Evolutionary conservation across 148 eudicot species (phyloP).

Genomic region (Nepenthes gracilis): DNA sequence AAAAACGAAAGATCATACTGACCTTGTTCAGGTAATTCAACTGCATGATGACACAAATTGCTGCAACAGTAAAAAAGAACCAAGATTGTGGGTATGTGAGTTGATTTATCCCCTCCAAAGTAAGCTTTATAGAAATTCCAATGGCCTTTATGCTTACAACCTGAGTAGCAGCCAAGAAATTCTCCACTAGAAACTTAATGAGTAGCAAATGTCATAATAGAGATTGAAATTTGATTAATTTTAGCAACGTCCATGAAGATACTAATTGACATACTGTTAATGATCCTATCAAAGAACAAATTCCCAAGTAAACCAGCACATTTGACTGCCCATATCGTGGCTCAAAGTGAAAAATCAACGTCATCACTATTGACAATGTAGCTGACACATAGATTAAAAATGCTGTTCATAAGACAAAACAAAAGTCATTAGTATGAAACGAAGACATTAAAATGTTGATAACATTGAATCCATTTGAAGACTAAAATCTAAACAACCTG

Average conservation of each 20-base stretch:
- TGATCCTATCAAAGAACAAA: conserved; percentile 89
- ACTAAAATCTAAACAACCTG: conserved; percentile 35
- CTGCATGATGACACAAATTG: conserved; percentile 59
- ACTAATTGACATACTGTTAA: conserved; percentile 40
- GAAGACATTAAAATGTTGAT: neutral
- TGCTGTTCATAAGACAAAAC: conserved; percentile 35
- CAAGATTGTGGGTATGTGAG: conserved; percentile 67
- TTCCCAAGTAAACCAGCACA: conserved; percentile 72
- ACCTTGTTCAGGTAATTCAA: conserved; percentile 94
- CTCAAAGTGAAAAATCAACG: conserved; percentile 59
- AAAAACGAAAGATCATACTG: neutral
- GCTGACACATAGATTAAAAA: conserved; percentile 67
- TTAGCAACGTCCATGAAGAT: neutral
- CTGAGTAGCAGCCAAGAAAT: conserved; percentile 23
- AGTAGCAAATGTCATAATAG: neutral
- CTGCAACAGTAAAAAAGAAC: conserved; percentile 70
- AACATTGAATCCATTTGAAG: neutral
- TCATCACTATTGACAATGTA: conserved; percentile 50
- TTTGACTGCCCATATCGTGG: conserved; percentile 84
- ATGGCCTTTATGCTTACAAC: conserved; percentile 97
- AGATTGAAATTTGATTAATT: neutral
- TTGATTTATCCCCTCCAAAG: conserved; percentile 74
- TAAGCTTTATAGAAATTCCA: conserved; percentile 86
- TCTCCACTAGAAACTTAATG: neutral
- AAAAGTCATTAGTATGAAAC: neutral